Evolutionary conservation across 176 grass and related monocot genomes (phyloP).

Genomic region (Aegilops longissima): DNA sequence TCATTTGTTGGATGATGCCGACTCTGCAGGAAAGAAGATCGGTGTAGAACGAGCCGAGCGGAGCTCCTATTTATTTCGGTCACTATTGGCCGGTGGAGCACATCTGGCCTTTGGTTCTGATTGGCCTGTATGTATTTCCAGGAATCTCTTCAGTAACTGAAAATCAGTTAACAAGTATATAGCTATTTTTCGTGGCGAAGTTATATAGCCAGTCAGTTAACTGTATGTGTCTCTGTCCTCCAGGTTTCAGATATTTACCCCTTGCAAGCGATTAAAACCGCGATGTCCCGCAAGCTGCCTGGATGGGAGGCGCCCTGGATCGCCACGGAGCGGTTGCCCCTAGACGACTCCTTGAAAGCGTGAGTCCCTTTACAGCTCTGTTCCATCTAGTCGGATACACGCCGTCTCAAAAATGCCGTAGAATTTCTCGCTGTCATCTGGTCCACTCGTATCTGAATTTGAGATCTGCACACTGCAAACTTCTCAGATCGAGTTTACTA

Average conservation of each 20-base stretch:
- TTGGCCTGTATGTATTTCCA: conserved; percentile 61
- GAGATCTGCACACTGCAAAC: no score
- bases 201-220: not conserved
- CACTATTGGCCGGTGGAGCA: conserved; percentile 49
- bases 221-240: not conserved
- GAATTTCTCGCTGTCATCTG: no score
- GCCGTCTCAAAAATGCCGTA: no score
- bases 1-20: conserved; percentile 77
- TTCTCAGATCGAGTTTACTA: no score
- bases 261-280: conserved; percentile 60
- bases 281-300: conserved; percentile 53
- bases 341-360: conserved; percentile 82
- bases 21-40: conserved; percentile 58
- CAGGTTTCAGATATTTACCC: conserved; percentile 92
- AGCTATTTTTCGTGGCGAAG: not conserved
- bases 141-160: not conserved
- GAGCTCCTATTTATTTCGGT: conserved; percentile 70
- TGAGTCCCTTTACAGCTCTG: conserved; percentile 3
- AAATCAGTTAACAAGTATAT: not conserved
- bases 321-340: conserved; percentile 47
- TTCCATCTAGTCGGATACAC: no score
- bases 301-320: conserved; percentile 78
- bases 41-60: conserved; percentile 49
- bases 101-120: conserved; percentile 90
- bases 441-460: no score